Conservation (phyloP, 345 rosid species). For the Pistacia atlantica region DNA sequence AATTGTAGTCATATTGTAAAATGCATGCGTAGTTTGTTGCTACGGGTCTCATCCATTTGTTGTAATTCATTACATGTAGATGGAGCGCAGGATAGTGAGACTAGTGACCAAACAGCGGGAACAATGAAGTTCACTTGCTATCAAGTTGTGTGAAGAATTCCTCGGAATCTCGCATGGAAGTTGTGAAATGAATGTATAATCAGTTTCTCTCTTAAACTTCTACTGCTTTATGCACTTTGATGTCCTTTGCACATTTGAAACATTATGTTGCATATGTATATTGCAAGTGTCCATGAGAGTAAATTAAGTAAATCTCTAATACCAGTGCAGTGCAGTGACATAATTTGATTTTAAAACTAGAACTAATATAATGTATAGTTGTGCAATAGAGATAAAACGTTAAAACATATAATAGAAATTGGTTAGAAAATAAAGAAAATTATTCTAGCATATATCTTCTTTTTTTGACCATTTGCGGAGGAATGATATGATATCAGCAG, state of each 20-base stretch:
- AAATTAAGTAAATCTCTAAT: too few species aligned
- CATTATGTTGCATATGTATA: neutral
- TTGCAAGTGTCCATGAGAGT: too few species aligned
- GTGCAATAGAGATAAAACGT: too few species aligned
- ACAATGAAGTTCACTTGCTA: neutral
- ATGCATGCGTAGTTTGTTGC: neutral
- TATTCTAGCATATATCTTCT: too few species aligned
- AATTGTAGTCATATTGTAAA: too few species aligned
- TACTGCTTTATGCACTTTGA: neutral
- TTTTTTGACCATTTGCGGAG: too few species aligned
- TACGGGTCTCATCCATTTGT: neutral
- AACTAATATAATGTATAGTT: too few species aligned
- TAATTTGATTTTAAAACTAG: too few species aligned
- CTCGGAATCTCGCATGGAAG: neutral
- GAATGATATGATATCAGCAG: too few species aligned
- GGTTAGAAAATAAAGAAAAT: too few species aligned
- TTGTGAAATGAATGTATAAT: neutral
- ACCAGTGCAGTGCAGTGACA: neutral
- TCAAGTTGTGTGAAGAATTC: neutral
- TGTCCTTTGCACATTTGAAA: too few species aligned
- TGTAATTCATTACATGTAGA: slow-evolving; percentile 28
- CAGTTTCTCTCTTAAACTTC: neutral
- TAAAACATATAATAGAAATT: too few species aligned
- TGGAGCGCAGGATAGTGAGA: slow-evolving; percentile 43
- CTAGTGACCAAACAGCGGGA: slow-evolving; percentile 31